Evolutionary conservation across 148 eudicot genomes (phyloP), one percentile per base, ranked within the genome.

Genomic region (Rhododendron kiyosumense): DNA sequence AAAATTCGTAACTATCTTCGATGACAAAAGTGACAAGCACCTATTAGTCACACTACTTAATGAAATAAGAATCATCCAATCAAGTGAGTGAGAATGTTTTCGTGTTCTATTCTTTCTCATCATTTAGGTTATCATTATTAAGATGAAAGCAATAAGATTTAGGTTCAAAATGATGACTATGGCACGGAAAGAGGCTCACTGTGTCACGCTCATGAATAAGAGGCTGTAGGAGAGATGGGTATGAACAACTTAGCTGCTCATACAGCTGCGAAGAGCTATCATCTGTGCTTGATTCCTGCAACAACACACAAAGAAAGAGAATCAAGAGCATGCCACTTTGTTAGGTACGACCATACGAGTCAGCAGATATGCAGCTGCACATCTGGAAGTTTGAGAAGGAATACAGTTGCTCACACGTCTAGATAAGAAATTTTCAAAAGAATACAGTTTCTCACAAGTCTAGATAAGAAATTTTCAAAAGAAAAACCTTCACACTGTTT

Each of bases 151-250:
- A n/a, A 26, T 46, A 65, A 41, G 54, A 67, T 9, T 24, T 71
- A 5, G 51, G 41, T 0, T 84, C n/a, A 17, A 59, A 71, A 61
- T 57, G 75, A 18, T 51, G 49, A 22, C 20, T 73, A 7, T 73
- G 74, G 45, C 52, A 36, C 49, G 34, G 67, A 65, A 24, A 88
- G 52, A 46, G 32, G 81, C 89, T 88, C 86, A 97, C 98, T 36
- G 95, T 97, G 90, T 97, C 99, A 41, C 98, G 98, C 89, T 97
- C 99, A 51, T 93, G 93, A 83, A 95, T 85, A 79, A 97, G 95
- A 10, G 98, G 91, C 79, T 81, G 95, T 79, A 97, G 84, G 81
- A 97, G 94, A 69, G 99, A 94, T 67, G 99, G 98, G 86, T 92
- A 95, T 52, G 96, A 91, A 74, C 54, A 84, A 86, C 98, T 94